Evolutionary conservation across 2,329 filamentous ascomycete species (phyloP).

Genomic region (Sclerotinia glacialis): DNA sequence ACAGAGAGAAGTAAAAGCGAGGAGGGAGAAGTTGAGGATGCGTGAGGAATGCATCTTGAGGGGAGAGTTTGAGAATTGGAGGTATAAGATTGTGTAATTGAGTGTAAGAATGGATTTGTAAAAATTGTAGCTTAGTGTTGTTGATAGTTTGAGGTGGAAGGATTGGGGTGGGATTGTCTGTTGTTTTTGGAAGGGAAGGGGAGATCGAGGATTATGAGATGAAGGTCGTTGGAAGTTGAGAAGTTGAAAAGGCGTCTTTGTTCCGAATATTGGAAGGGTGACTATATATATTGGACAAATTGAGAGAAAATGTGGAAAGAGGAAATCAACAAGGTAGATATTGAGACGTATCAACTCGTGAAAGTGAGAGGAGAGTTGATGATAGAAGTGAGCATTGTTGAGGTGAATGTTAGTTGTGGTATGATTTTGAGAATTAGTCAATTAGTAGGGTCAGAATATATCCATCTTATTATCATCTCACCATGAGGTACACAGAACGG

Average conservation of each 20-base stretch:
- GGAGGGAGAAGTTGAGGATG: background rate
- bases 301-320: background rate
- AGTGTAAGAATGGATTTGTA: background rate
- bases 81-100: background rate
- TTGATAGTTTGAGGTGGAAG: too few species aligned
- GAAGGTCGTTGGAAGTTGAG: background rate
- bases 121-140: background rate
- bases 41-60: conserved; percentile 1
- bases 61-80: background rate
- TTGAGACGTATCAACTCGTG: background rate
- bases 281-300: background rate
- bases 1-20: background rate
- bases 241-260: background rate
- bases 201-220: background rate
- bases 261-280: background rate
- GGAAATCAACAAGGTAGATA: background rate
- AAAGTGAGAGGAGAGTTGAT: background rate
- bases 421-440: background rate
- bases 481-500: background rate
- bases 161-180: background rate
- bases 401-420: too few species aligned
- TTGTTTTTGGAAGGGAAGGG: background rate
- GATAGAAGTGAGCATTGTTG: background rate
- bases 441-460: background rate
- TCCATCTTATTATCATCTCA: background rate